phyloP scores from a whole-genome alignment of 805 yeast species.

The Schizosaccharomyces cryophilus region DNA sequence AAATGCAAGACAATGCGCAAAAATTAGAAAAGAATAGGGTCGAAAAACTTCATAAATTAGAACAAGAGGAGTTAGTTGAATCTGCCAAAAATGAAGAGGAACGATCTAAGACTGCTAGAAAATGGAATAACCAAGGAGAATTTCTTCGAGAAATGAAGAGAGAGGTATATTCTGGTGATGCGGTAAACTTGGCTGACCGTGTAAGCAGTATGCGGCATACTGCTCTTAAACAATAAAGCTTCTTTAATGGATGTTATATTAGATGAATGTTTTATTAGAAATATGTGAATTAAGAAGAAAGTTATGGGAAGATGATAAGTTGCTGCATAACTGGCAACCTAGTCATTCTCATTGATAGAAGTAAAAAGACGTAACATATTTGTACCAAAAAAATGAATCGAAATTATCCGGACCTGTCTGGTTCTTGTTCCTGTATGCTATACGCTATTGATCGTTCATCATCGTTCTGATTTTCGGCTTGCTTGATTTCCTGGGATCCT shows the following conservation, averaged over 20 bases:
- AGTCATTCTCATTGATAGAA: no score
- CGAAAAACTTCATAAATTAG: background rate
- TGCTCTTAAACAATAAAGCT: slow-evolving; percentile 53
- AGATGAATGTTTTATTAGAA: slow-evolving; percentile 21
- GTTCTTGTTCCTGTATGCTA: no score
- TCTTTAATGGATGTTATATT: slow-evolving; percentile 44
- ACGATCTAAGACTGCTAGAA: background rate
- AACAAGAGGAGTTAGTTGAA: background rate
- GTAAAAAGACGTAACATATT: no score
- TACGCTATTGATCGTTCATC: no score
- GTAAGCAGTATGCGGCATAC: slow-evolving; percentile 23
- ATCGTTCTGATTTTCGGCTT: no score
- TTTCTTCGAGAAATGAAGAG: background rate
- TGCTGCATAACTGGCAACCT: no score
- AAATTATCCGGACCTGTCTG: no score
- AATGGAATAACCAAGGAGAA: slow-evolving; percentile 1
- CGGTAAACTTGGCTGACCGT: background rate
- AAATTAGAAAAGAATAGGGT: background rate
- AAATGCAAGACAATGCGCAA: slow-evolving; percentile 1
- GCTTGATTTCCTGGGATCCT: no score
- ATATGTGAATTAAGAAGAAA: background rate
- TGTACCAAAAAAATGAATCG: no score
- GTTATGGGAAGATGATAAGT: background rate
- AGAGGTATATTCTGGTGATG: background rate
- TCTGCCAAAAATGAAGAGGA: background rate